Evolutionary conservation across 2,329 filamentous ascomycete species (phyloP), one percentile per base, ranked within the genome.

Genomic region (Cytospora piceae): DNA sequence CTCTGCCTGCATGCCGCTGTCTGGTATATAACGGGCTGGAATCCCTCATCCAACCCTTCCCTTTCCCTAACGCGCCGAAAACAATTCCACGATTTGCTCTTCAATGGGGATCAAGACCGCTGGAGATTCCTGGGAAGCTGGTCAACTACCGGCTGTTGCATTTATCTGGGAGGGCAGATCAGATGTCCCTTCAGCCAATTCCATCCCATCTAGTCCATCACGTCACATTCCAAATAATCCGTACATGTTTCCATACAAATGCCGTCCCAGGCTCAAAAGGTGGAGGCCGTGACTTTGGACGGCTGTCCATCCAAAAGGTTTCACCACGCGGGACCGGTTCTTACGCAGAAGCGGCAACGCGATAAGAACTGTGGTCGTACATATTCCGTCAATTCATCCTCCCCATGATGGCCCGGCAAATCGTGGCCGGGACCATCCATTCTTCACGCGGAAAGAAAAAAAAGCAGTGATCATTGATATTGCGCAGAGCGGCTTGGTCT

Each of bases 231-330:
- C 54, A 37, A 56, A 37, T 55, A 29, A 58, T 31, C 52, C 46
- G 54, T 58, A 58, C 65, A 61, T 62, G 34, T 29, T 64, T 65
- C 42, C 65, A 62, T 59, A 65, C 65, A 65, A 59, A 37, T 52
- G 62, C 62, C 62, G 49, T 29, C 54, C 54, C 46, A 58, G 53
- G 53, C 57, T 57, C 52, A 61, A 34, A 29, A 31, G 53, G 46
- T 42, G n/a, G 8, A 58, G 49, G 24, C 29, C 46, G 32, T 61
- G 58, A 53, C 53, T 54, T 22, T 15, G 56, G 52, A 61, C 34
- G 61, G 61, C 52, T 24, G 55, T 29, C 32, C 31, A 34, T 46
- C 32, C 65, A 34, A 49, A 58, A 29, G 39, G 54, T 53, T 49
- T 51, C 31, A 42, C 49, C 59, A 29, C 37, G 49, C 32, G 49